Evolutionary conservation across 495 filamentous ascomycete species (phyloP).

Genomic region (Hyaloscypha variabilis): DNA sequence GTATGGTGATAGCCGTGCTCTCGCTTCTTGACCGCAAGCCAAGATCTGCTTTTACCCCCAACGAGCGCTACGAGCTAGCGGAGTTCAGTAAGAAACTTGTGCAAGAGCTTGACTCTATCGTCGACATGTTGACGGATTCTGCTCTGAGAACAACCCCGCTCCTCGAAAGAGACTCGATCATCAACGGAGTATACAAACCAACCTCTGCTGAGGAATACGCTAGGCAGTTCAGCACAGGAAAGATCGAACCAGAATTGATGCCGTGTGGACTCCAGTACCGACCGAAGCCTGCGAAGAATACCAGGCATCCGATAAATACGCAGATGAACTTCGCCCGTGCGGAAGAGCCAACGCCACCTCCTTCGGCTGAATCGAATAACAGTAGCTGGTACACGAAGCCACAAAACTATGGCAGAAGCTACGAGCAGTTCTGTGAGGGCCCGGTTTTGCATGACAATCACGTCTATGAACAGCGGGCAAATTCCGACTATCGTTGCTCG

Average conservation of each 20-base stretch:
- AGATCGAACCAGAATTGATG: background rate
- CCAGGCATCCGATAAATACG: background rate
- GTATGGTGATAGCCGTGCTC: conserved; percentile 40
- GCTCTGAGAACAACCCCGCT: conserved; percentile 11
- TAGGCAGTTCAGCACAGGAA: background rate
- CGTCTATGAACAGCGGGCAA: background rate
- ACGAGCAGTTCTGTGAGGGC: background rate
- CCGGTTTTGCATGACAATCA: background rate
- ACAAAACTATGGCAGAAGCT: background rate
- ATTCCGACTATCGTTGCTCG: background rate
- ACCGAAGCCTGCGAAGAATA: background rate
- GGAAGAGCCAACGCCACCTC: conserved; percentile 8
- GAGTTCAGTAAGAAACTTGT: conserved; percentile 16
- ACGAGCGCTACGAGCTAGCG: conserved; percentile 22
- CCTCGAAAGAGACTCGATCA: conserved; percentile 7
- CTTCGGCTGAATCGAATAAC: conserved; percentile 2
- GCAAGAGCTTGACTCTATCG: conserved; percentile 13
- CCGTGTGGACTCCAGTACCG: conserved; percentile 2
- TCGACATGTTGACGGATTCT: conserved; percentile 4
- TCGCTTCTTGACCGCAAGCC: conserved; percentile 38
- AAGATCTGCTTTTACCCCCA: conserved; percentile 32
- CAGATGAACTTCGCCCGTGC: background rate
- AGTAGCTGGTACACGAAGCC: background rate
- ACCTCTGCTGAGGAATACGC: background rate
- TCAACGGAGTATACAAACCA: background rate